Evolutionary conservation across 1,284 basidiomycete genomes (phyloP).

Genomic region (Leccinum laetum): DNA sequence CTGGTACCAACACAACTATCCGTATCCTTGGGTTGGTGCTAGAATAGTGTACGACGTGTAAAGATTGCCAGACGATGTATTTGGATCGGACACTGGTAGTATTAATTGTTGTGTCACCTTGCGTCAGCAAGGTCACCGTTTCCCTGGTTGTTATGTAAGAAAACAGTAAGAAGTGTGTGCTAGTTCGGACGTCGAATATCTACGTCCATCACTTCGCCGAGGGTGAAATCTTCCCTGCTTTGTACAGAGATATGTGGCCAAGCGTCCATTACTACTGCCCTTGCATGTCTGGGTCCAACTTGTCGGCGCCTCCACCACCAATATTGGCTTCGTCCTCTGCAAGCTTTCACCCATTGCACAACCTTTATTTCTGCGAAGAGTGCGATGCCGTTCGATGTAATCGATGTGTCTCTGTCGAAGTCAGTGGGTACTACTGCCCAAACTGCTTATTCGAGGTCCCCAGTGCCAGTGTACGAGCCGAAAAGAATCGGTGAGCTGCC

Average conservation of each 20-base stretch:
- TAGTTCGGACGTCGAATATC: background rate
- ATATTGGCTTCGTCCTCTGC: conserved; percentile 71
- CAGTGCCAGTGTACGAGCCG: conserved; percentile 91
- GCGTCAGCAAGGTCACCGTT: too few relatives aligned
- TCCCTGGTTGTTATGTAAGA: conserved; percentile 18
- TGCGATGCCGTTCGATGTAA: conserved; percentile 96
- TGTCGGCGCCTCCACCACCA: conserved; percentile 72
- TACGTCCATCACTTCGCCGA: background rate
- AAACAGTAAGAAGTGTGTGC: background rate
- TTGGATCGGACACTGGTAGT: background rate
- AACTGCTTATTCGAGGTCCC: conserved; percentile 99
- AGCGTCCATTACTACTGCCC: conserved; percentile 69
- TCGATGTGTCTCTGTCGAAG: conserved; percentile 88
- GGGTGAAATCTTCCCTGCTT: too few relatives aligned
- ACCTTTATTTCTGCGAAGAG: conserved; percentile 97
- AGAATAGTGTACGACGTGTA: conserved; percentile 70
- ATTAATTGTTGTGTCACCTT: too few relatives aligned
- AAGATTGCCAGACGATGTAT: conserved; percentile 3
- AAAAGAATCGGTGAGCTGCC: conserved; percentile 79
- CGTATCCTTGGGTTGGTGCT: conserved; percentile 72
- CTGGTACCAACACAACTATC: conserved; percentile 83
- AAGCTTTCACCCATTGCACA: conserved; percentile 81
- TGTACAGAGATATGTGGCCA: conserved; percentile 17
- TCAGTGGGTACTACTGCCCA: conserved; percentile 97
- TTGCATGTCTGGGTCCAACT: conserved; percentile 51